Percentiles rank a stretch among this genome's conserved stretches.
Evolutionary conservation across 257 asterid genomes (phyloP).

Genomic region (Solanum lycopersicoides): DNA sequence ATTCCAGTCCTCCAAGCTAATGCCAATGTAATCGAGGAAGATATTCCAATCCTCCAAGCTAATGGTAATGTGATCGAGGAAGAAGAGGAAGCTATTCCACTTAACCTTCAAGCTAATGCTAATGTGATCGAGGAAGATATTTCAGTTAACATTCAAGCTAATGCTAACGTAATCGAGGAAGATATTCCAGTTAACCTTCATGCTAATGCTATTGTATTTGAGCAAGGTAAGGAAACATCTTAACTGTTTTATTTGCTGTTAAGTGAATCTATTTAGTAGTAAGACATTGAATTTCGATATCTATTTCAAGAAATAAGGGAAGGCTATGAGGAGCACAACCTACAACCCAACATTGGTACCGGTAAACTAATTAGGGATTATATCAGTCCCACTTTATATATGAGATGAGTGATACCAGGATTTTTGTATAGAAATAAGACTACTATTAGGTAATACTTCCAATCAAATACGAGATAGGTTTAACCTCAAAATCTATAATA

Average conservation of each 20-base stretch:
- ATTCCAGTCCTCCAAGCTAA: too few species aligned
- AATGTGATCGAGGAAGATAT: not conserved
- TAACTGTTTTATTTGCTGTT: not conserved
- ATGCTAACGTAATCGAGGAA: not conserved
- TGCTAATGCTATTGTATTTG: too few species aligned
- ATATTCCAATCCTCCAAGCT: too few species aligned
- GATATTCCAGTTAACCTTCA: too few species aligned
- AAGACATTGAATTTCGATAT: not conserved
- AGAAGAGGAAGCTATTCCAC: too few species aligned
- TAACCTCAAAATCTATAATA: too few species aligned
- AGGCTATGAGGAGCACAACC: too few species aligned
- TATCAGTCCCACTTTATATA: not conserved
- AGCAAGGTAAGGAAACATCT: not conserved
- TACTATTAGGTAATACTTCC: too few species aligned
- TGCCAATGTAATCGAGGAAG: too few species aligned
- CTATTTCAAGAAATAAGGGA: not conserved
- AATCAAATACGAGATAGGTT: not conserved
- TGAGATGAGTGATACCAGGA: not conserved
- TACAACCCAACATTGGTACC: too few species aligned
- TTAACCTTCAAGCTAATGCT: not conserved
- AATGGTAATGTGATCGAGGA: not conserved
- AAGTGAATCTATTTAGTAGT: not conserved
- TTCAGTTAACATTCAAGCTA: not conserved
- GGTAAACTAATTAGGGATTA: too few species aligned
- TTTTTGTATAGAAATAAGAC: not conserved